Conservation (phyloP, 495 filamentous ascomycete species). For the Neurospora sp. region DNA sequence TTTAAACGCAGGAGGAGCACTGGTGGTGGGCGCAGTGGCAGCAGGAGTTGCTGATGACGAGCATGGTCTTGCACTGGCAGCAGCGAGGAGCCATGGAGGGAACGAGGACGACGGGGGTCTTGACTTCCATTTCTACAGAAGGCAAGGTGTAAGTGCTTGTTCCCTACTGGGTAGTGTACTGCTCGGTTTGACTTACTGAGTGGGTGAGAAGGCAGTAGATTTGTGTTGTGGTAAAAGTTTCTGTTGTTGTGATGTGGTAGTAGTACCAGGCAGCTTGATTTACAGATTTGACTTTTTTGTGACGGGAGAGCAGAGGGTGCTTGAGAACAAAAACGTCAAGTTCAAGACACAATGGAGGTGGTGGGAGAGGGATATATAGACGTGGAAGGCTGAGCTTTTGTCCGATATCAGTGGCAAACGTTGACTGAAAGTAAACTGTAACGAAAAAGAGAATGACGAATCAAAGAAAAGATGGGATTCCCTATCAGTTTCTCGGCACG, state of each 20-base stretch:
- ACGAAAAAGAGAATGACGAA: not conserved
- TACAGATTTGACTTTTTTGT: not conserved
- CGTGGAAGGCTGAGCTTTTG: not conserved
- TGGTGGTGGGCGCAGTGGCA: slow-evolving; percentile 33
- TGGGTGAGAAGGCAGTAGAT: not conserved
- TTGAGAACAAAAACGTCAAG: not conserved
- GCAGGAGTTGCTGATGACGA: slow-evolving; percentile 39
- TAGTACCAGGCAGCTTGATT: not conserved
- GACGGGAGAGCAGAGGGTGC: not conserved
- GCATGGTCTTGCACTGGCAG: slow-evolving; percentile 37
- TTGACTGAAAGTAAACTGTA: not conserved
- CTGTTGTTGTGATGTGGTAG: not conserved
- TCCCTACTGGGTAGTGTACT: not conserved
- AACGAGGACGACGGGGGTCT: not conserved
- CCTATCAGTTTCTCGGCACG: not conserved
- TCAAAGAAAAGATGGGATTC: not conserved
- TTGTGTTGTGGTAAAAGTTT: not conserved
- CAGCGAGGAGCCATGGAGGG: slow-evolving; percentile 22
- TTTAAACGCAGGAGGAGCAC: slow-evolving; percentile 32
- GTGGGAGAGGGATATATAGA: not conserved
- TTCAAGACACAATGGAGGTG: not conserved
- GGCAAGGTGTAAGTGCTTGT: not conserved
- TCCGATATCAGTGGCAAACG: not conserved
- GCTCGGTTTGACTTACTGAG: not conserved
- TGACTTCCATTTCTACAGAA: not conserved